Base-by-base conservation (phyloP, 108 stramenopile species). In the Cylindrotheca closterium region DNA sequence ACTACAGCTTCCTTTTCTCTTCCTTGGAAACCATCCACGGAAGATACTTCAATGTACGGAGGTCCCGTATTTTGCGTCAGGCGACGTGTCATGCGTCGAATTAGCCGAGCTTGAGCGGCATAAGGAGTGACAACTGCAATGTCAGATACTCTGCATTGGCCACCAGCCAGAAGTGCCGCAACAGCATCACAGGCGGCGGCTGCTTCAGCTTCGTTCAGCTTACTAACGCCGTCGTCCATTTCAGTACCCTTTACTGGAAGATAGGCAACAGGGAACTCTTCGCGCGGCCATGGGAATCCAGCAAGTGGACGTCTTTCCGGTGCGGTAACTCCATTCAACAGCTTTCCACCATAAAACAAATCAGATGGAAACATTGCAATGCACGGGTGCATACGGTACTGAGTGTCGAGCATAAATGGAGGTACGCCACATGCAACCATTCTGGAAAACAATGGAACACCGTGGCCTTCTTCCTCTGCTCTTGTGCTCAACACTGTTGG, bases 101-200 rank as follows among this genome's bases (percentile, higher is more conserved):
- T 89, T 34, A 97, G 87, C 29, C 90, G 78, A 37, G 97, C 97
- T 81, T 99, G 99, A 10, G 96, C 99, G 27, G 98, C 96, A 78
- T 99, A 99, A 0, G 99, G 99, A 29, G 99, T 97, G 26, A 99
- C 96, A 37, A 99, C 96, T 25, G 96, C 98, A 80, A 99, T 94
- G 52, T 99, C 96, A 19, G 78, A 85, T 24, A 85, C 79, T 5
- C 59, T 67, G 62, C 92, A 93, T 58, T 89, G 87, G 2, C 96
- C 96, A 30, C 88, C 87, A 21, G 70, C 69, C 24, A 97, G 67
- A 51, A 99, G 85, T 8, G 71, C 62, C n/a, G 77, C 70, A 17
- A 97, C 96, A 28, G 96, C 89, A 34, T 88, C 74, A 60, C 81
- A 90, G 4, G 88, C 97, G 28, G 95, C 90, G 33, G 60, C 77